These are phyloP conservation scores for Fusarium redolens DNA, from an alignment of 2,329 filamentous ascomycete species.

Conservation along the genomic window DNA sequence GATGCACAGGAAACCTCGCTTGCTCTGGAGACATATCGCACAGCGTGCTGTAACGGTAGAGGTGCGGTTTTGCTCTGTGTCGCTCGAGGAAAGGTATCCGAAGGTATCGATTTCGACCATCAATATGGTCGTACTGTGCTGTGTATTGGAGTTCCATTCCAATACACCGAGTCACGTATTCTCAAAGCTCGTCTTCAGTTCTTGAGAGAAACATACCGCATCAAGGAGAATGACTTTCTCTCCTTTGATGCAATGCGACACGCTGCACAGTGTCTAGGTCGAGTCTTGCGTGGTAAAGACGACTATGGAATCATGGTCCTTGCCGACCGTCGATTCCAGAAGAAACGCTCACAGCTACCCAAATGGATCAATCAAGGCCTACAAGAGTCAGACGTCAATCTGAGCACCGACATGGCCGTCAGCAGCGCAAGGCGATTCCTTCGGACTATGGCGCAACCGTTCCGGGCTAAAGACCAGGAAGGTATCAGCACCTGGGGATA, in stretches of 20 bases:
- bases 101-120: conserved; percentile 99
- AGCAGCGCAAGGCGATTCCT: conserved; percentile 90
- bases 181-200: conserved; percentile 96
- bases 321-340: conserved; percentile 91
- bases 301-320: conserved; percentile 99
- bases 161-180: conserved; percentile 98
- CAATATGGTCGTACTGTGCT: conserved; percentile 96
- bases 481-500: conserved; percentile 94
- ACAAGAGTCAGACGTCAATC: conserved; percentile 84
- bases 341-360: conserved; percentile 89
- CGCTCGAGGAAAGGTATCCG: conserved; percentile 94
- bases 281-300: conserved; percentile 94
- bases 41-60: conserved; percentile 95
- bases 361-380: conserved; percentile 97
- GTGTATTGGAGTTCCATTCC: conserved; percentile 97
- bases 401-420: conserved; percentile 96
- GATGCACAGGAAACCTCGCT: conserved; percentile 97
- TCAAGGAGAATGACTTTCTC: conserved; percentile 95
- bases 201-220: conserved; percentile 95
- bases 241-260: conserved; percentile 99
- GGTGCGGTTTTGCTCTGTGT: conserved; percentile 95
- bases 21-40: conserved; percentile 95
- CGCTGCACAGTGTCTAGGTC: conserved; percentile 93
- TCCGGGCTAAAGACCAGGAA: conserved; percentile 84
- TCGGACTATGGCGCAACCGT: conserved; percentile 91